Conservation (phyloP, 2,329 filamentous ascomycete species). For the Pseudonectria buxi region DNA sequence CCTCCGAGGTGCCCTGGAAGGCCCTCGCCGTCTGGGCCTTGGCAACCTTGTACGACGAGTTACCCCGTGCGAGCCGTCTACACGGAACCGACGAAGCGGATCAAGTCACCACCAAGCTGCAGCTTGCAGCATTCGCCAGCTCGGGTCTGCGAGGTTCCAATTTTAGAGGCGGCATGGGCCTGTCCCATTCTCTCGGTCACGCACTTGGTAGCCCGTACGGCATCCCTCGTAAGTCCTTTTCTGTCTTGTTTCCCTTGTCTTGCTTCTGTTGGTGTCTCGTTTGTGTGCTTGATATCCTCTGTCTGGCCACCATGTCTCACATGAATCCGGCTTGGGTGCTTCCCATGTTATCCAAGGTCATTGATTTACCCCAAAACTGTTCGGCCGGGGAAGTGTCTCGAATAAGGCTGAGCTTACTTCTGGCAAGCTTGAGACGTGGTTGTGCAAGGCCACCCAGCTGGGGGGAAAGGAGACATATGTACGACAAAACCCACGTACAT, state of each 20-base stretch:
- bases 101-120: conserved; percentile 12
- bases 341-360: too few relatives aligned
- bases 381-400: too few relatives aligned
- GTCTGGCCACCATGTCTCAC: too few relatives aligned
- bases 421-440: too few relatives aligned
- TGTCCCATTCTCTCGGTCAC: conserved; percentile 11
- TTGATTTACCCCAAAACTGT: too few relatives aligned
- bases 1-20: conserved; percentile 16
- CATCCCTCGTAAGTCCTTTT: conserved; percentile 12
- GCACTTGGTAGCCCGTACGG: conserved; percentile 12
- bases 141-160: conserved; percentile 16
- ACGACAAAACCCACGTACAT: not conserved
- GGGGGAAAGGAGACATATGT: not conserved
- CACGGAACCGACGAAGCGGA: conserved; percentile 8
- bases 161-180: conserved; percentile 8
- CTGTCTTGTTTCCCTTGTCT: conserved; percentile 1
- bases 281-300: too few relatives aligned
- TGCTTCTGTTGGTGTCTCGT: not conserved
- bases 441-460: not conserved
- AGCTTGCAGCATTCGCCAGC: conserved; percentile 16
- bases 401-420: too few relatives aligned
- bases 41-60: conserved; percentile 2
- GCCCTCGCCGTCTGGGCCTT: conserved; percentile 13
- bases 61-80: conserved; percentile 3
- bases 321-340: too few relatives aligned